A percentile compares a stretch with the other conserved stretches of the same genome.
These are phyloP conservation scores for Hyparrhenia diplandra DNA, from an alignment of 176 grass and related monocot genomes.

Conservation along the genomic window DNA sequence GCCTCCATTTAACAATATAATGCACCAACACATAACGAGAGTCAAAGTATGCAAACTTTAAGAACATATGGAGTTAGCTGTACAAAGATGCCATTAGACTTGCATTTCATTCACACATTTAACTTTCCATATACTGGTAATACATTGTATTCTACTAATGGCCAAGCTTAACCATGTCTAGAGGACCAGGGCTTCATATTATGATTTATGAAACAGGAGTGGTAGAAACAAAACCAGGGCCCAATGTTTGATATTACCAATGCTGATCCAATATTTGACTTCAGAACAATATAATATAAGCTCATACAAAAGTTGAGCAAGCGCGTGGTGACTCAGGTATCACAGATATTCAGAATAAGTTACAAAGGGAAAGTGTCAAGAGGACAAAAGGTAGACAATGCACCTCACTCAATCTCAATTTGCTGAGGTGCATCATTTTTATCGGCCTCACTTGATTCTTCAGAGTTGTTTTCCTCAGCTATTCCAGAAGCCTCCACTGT, in stretches of 20 bases:
- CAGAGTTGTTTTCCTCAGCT: constrained; percentile 34
- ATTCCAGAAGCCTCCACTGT: constrained; percentile 85
- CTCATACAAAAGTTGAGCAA: neutral
- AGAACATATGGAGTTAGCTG: neutral
- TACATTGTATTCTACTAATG: neutral
- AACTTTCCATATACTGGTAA: neutral
- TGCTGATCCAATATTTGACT: neutral
- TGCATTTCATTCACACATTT: neutral
- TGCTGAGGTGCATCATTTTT: constrained; percentile 68
- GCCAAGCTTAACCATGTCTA: neutral
- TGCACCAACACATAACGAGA: neutral
- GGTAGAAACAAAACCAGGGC: neutral
- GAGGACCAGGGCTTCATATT: neutral
- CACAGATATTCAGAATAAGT: constrained; percentile 21
- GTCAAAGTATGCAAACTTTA: neutral
- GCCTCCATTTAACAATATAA: neutral
- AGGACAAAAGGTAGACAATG: constrained; percentile 4
- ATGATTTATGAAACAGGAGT: neutral
- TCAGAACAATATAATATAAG: neutral
- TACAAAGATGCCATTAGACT: neutral
- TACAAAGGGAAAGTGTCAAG: constrained; percentile 22
- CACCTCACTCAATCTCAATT: constrained; percentile 89
- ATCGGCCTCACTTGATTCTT: constrained; percentile 40
- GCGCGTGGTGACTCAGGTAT: neutral
- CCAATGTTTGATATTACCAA: neutral